Evolutionary conservation across 2,329 filamentous ascomycete species (phyloP).

Genomic region (Claviceps sp.): DNA sequence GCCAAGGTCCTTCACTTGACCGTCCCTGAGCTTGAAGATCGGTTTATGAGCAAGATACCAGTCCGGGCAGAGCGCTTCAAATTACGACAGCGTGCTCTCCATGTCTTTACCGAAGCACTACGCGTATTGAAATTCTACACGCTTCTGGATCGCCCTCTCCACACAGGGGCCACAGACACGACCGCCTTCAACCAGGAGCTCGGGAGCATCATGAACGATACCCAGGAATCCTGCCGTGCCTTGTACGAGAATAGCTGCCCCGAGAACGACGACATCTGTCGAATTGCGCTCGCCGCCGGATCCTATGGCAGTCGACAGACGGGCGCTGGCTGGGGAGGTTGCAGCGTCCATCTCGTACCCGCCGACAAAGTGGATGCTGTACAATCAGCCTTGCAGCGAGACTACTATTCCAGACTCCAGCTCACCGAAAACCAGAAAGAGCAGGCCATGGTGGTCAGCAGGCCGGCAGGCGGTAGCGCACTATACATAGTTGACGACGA

Average conservation of each 20-base stretch:
- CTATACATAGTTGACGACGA: slow-evolving; percentile 29
- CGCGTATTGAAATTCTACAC: slow-evolving; percentile 75
- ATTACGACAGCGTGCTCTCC: slow-evolving; percentile 73
- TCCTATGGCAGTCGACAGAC: slow-evolving; percentile 78
- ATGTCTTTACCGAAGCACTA: slow-evolving; percentile 82
- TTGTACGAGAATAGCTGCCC: slow-evolving; percentile 85
- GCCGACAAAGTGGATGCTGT: slow-evolving; percentile 69
- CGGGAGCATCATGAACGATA: slow-evolving; percentile 76
- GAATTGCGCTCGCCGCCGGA: slow-evolving; percentile 63
- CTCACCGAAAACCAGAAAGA: slow-evolving; percentile 58
- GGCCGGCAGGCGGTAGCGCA: slow-evolving; percentile 63
- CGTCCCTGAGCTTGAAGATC: slow-evolving; percentile 56
- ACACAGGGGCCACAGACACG: slow-evolving; percentile 35
- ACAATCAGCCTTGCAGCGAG: slow-evolving; percentile 59
- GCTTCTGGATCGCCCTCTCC: slow-evolving; percentile 47
- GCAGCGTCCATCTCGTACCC: slow-evolving; percentile 84
- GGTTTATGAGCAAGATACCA: slow-evolving; percentile 78
- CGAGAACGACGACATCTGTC: slow-evolving; percentile 81
- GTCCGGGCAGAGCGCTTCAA: slow-evolving; percentile 80
- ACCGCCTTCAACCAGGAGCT: slow-evolving; percentile 50
- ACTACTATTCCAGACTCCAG: slow-evolving; percentile 65
- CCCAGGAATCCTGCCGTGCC: slow-evolving; percentile 75
- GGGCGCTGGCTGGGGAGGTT: slow-evolving; percentile 93
- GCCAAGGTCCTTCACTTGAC: slow-evolving; percentile 55
- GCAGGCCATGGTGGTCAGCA: slow-evolving; percentile 76